Evolutionary conservation across 352 stramenopile genomes (phyloP), one percentile per base, ranked within the genome.

Genomic region (Aphanomyces astaci): DNA sequence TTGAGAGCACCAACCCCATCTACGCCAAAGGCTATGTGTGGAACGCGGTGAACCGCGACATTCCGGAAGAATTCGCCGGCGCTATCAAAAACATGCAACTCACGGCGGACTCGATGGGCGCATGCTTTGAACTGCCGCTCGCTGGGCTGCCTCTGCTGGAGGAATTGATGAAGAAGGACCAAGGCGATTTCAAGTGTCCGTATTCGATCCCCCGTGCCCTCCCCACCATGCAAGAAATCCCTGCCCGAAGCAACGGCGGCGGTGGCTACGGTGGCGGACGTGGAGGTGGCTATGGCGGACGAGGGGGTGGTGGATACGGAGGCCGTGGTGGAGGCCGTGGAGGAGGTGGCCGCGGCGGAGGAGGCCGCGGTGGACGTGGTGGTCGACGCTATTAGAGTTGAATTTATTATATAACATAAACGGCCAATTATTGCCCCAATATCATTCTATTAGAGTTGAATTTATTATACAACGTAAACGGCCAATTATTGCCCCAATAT

Each of bases 41-140:
- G 91, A 96, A 90, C 63, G 89, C 88, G 22, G 63, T 98, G 36
- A 87, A 95, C 72, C 86, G 89, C 49, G 83, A 94, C 57, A 84
- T 98, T 54, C 72, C 78, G 17, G 78, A 91, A 59, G 79, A 90
- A 40, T 73, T 86, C 25, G 76, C 87, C 19, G 84, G 86, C 17
- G 76, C 90, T 52, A 85, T 98, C 48, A 94, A 94, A 74, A 90
- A 95, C 74, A 79, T 97, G 77, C 92, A 87, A 57, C 72, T 98
- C 31, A 92, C 84, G 11, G 88, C 87, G 33, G 91, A 97, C 73
- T 75, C 76, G 17, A 88, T 90, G 82, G 86, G 84, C 25, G 91
- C 89, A 25, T 92, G 95, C 67, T 97, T 98, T 67, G 93, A 98
- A 63, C 73, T 98, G 32, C 87, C 88, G 0, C 73, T 84, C 17